Percentiles rank a stretch among this genome's conserved stretches.
Conservation (phyloP, 176 grass and related monocot genomes). For the Aegilops speltoides region DNA sequence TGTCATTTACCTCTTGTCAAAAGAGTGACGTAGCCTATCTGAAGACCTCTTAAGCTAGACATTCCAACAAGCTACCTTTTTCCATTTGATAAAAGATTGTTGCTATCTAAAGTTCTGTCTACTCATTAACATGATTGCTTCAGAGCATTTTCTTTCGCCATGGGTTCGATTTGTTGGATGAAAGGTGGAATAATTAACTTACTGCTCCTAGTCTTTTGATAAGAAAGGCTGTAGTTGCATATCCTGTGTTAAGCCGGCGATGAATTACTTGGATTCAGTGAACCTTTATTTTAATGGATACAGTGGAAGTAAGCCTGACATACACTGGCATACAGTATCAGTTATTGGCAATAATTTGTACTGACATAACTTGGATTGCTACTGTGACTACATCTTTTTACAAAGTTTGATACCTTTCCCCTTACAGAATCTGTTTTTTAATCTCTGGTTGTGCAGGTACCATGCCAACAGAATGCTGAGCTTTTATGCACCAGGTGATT, state of each 20-base stretch:
- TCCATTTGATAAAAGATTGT: neutral
- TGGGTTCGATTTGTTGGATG: neutral
- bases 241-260: neutral
- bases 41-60: neutral
- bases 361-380: neutral
- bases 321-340: neutral
- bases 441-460: constrained; percentile 72
- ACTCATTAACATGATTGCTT: neutral
- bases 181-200: neutral
- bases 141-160: neutral
- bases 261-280: neutral
- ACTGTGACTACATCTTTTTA: neutral
- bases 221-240: neutral
- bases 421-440: neutral
- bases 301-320: neutral
- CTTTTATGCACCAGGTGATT: constrained; percentile 95
- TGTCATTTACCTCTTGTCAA: neutral
- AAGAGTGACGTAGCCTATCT: neutral
- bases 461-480: constrained; percentile 99
- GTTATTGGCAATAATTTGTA: constrained; percentile 1
- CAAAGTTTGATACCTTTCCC: neutral
- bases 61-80: neutral
- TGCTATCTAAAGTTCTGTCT: neutral
- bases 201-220: neutral
- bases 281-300: neutral